Evolutionary conservation across 768 basidiomycete species (phyloP), one percentile per base, ranked within the genome.

Genomic region (Podaxis pistillaris): DNA sequence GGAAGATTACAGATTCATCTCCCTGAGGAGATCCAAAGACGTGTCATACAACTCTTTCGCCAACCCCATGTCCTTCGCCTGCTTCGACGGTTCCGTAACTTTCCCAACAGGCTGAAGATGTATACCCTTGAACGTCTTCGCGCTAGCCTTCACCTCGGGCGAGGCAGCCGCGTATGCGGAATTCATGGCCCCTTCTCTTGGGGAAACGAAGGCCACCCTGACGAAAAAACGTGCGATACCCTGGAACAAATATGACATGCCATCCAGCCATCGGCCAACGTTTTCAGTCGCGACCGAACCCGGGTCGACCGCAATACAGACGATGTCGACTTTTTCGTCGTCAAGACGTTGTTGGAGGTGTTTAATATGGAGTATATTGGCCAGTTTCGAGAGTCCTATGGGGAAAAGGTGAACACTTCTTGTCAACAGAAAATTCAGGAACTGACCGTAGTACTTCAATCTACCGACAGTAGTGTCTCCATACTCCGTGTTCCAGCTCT

Each of bases 271-370:
- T 17, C 49, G 41, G n/a, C 62, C 56, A 2, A 64, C 56, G 24
- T 64, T 66, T 11, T 52, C 67, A 1, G 82, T 79, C 24, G 68
- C 62, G 1, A 82, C 76, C 1, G 64, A 59, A 1, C 82, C 82
- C 0, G 83, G 82, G 64, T 82, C 76, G 1, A 83, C 53, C 0
- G 78, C 64, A 17, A 83, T 71, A 26, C 68, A 74, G 2, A 75
- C 76, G 54, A 81, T 78, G 9, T 73, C 73, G 0, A 74, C 67
- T 15, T 69, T 71, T 40, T 71, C 68, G 0, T 66, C 68, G 49
- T 80, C 75, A 30, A 88, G 71, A 22, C 69, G 79, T 37, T 73
- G 74, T 61, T 88, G 85, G 17, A 88, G 71, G 64, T 81, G 76
- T 30, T 74, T 78, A 1, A 79, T 79, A 63, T 78, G 85, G 17